Evolutionary conservation across 768 basidiomycete genomes (phyloP).

Genomic region (Boletus rufocinnamomeus): DNA sequence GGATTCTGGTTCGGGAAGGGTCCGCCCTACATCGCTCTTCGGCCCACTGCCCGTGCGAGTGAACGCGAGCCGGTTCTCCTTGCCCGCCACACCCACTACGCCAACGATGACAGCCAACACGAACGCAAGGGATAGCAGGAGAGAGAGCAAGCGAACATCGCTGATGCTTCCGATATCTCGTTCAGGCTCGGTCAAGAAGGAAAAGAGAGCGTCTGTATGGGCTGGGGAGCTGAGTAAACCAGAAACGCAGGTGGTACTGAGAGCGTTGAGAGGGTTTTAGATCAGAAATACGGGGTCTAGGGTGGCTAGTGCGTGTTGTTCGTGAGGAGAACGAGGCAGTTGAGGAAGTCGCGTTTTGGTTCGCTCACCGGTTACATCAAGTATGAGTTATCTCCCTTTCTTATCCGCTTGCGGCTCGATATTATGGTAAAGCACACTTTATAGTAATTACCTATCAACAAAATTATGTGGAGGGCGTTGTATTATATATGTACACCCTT

Average conservation of each 20-base stretch:
- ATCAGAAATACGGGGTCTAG: not conserved
- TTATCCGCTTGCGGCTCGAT: not conserved
- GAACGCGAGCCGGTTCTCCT: constrained; percentile 19
- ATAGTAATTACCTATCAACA: not conserved
- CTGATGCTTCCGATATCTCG: not conserved
- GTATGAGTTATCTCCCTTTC: not conserved
- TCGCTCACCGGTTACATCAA: too few species aligned
- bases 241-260: constrained; percentile 28
- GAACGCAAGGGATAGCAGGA: not conserved
- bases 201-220: constrained; percentile 20
- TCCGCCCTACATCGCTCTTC: constrained; percentile 17
- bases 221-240: constrained; percentile 19
- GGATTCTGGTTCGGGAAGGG: not conserved
- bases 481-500: not conserved
- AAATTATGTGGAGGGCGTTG: not conserved
- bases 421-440: not conserved
- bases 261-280: constrained; percentile 11
- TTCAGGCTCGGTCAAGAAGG: constrained; percentile 7
- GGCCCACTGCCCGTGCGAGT: constrained; percentile 9
- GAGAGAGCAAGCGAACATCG: constrained; percentile 7
- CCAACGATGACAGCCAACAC: not conserved
- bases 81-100: constrained; percentile 9
- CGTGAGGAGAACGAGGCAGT: not conserved
- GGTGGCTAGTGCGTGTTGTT: not conserved
- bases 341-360: not conserved